Base-by-base conservation (phyloP, 495 filamentous ascomycete genomes). In the Hamigera avellanea region DNA sequence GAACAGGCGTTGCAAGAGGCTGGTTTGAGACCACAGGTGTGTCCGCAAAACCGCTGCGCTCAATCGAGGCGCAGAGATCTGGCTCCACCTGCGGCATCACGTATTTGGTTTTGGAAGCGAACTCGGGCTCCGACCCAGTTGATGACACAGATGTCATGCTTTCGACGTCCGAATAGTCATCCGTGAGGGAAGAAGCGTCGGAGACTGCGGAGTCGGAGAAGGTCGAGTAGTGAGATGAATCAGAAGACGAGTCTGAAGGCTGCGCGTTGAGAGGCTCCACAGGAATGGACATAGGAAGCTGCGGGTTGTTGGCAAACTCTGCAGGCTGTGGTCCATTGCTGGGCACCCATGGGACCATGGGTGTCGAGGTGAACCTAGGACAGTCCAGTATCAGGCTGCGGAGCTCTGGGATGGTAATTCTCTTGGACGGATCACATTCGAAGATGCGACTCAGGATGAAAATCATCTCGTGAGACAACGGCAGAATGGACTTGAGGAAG, bases 401-500 rank as follows among this genome's bases (percentile, higher is more conserved):
- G 21, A 96, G 71, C 61, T 95, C 85, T 42, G 75, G 66, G 46
- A 99, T 78, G 51, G 78, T 77, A 46, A 95, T 91, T 57, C 91
- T 70, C 56, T 86, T 81, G 46, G 74, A 68, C 35, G 91, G 93
- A 61, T 95, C 78, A 57, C 72, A 73, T 45, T 93, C 86, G 58
- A 99, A 99, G 42, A 96, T 81, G 45, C 81, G 77, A 33, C 78
- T 79, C 44, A 99, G 63, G 43, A 96, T 94, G 51, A 71, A 62
- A 61, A 96, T 83, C 62, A 96, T 74, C 50, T 95, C 88, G 51
- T 80, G 70, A 42, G 91, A 93, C 49, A 99, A 58, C 14, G 91
- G 93, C 27, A 99, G 69, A 45, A 99, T 99, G 41, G 87, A 81
- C 63, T 83, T 80, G 36, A 99, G 69, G 64, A 96, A 96, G 45